phyloP scores from a whole-genome alignment of 768 basidiomycete species.

The Leccinum variicolor region DNA sequence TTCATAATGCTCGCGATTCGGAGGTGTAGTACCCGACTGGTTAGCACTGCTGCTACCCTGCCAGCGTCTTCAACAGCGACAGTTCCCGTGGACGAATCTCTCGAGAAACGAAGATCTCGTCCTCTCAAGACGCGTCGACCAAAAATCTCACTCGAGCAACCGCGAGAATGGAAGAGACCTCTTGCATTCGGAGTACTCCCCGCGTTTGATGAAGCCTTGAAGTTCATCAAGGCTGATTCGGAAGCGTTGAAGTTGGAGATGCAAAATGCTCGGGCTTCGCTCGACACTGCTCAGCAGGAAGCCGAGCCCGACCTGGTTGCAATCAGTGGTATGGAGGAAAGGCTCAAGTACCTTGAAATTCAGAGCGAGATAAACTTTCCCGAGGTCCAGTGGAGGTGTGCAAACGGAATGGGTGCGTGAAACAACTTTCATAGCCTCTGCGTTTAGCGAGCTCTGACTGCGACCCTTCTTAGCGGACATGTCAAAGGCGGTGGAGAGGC shows the following conservation, averaged over 20 bases:
- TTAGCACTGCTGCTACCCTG: too few species aligned
- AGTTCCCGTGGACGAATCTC: too few species aligned
- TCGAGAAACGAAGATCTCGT: conserved; percentile 8
- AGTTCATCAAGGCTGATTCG: conserved; percentile 64
- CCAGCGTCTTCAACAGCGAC: too few species aligned
- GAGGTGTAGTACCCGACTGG: too few species aligned
- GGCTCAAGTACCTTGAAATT: conserved; percentile 61
- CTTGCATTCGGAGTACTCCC: conserved; percentile 61
- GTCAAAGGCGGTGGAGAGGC: conserved; percentile 67
- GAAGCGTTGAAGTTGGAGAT: conserved; percentile 36
- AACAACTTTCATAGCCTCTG: neutral
- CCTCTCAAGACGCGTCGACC: conserved; percentile 41
- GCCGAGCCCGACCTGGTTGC: conserved; percentile 32
- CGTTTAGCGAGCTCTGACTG: neutral
- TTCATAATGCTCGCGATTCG: too few species aligned
- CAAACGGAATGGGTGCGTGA: conserved; percentile 74
- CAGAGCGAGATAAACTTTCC: conserved; percentile 87
- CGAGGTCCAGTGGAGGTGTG: conserved; percentile 71
- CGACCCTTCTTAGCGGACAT: conserved; percentile 50
- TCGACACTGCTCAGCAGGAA: conserved; percentile 21
- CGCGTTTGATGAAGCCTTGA: conserved; percentile 83
- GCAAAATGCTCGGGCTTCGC: conserved; percentile 16
- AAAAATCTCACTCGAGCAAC: conserved; percentile 46
- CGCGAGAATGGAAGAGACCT: conserved; percentile 64
- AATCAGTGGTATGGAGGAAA: conserved; percentile 45